Evolutionary conservation across 805 yeast genomes (phyloP), one percentile per base, ranked within the genome.

Genomic region (Suhomyces emberorum): DNA sequence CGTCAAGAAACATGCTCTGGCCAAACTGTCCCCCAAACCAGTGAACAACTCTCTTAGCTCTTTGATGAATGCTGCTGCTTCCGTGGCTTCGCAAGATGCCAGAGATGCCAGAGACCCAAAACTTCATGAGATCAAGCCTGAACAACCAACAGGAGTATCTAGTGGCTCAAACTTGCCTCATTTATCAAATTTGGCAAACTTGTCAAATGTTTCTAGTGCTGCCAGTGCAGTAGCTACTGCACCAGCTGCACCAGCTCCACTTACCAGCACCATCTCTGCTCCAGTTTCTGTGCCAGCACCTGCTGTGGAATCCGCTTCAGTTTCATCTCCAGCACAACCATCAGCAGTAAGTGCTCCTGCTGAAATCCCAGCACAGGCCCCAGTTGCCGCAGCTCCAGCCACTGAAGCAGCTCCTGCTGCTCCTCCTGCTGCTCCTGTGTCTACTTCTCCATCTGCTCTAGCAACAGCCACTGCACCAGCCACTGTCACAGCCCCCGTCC

Each of bases 51-150:
- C 54, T 4, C 52, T 56, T 39, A 54, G 43, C 32, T 51, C 59
- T 15, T 49, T 57, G 41, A 56, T 56, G 61, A 55, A 55, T 33
- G 63, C 61, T 5, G 59, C 59, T 4, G 42, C 42, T 32, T 48
- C 49, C 7, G 51, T 43, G 10, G 45, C 48, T 15, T 21, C 37
- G 0, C 40, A 41, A 15, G 50, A 41, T n/a, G 50, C 47, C 19
- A 34, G 37, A 32, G 9, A n/a, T 7, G 34, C 18, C 18, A 14
- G 25, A 31, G 16, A 23, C 27, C 32, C 42, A 11, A 25, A 28
- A 16, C 35, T 37, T 30, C 23, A 36, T 14, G 37, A 12, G 12
- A 6, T 23, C 12, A 7, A 7, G 7, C 12, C 26, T 23, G 26
- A 7, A 11, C 22, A 20, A 20, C n/a, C n/a, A n/a, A n/a, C n/a